Base-by-base conservation (phyloP, 2,329 filamentous ascomycete species). In the Colletotrichum gigasporum region DNA sequence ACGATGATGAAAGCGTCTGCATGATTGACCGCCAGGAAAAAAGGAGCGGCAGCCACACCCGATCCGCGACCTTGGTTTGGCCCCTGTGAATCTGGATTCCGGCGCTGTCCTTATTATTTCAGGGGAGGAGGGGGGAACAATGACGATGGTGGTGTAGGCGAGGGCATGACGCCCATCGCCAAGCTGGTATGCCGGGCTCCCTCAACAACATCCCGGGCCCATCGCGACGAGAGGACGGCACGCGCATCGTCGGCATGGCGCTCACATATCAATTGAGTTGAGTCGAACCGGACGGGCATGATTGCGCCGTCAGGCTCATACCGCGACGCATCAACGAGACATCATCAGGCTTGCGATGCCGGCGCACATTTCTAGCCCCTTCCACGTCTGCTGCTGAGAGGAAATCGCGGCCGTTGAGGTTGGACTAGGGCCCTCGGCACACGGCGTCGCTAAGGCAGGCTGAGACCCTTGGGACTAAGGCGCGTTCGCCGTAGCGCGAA, bases 1-100 rank as follows among this genome's bases (percentile, higher is more conserved):
- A 47, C 55, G 24, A 60, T 63, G 60, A 60, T 63, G 60, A 53
- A 57, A 63, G 39, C 5, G 24, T 16, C 18, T 42, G 26, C 39
- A 28, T 44, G 45, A 35, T 45, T 63, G 45, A 59, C 60, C 53
- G 53, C 53, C 59, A 18, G 52, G 51, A 30, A 20, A 32, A 41
- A 52, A 39, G 18, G 5, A 48, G 18, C 10, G 9, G 35, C 14
- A 16, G n/a, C 35, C 35, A 8, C n/a, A 16, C 51, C 35, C 60
- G 55, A 60, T 63, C 60, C 39, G 22, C n/a, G 37, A 53, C 47
- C 32, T 60, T 48, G 55, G 26, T 18, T 22, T 34, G 41, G 14
- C n/a, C 32, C 26, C 26, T 52, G 32, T 2, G 16, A 37, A 53
- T 63, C 60, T 52, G 47, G 37, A 26, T 22, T 58, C 30, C 47